Evolutionary conservation across 257 asterid species (phyloP), one percentile per base, ranked within the genome.

Genomic region (Primulina tabacum): DNA sequence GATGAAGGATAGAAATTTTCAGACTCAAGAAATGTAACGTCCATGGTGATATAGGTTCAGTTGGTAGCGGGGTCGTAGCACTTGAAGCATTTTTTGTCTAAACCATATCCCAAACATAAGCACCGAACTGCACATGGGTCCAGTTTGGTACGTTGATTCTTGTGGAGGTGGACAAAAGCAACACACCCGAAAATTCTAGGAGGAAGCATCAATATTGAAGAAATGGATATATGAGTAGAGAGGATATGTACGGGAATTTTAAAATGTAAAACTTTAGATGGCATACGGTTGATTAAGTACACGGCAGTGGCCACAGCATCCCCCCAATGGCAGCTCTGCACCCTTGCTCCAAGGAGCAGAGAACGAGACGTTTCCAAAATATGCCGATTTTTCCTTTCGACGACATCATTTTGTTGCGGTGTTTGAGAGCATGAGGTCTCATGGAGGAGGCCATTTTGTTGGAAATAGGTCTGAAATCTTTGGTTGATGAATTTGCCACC

Each of bases 261-360:
- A 12, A 17, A 72, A 17, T 64, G 2, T 6, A 72, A 28, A 2
- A 64, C 33, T 6, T 29, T 47, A 7, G 28, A 33, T 0, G 61
- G 74, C 5, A 35, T 53, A 0, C 65, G 8, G 8, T 74, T 67
- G 4, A 67, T 9, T 7, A 5, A 37, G 6, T 62, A 14, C 4
- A 71, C 24, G 0, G 26, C 62, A 3, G 68, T 71, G 7, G 60
- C 10, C 17, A 65, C 16, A 4, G 50, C 72, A 66, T 65, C 77
- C 0, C 10, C 21, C 75, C 56, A 71, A n/a, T 5, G 32, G 12
- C 1, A 18, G 5, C 2, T 28, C 0, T 58, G 70, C 17, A 28
- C 60, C 1, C n/a, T 18, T 3, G 35, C 8, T 3, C 8, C 32
- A 20, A 33, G 33, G 21, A 56, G 24, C 1, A 14, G 40, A 1